These are phyloP conservation scores for Caryocar brasiliense DNA, from an alignment of 441 rosid species.

Conservation along the genomic window DNA sequence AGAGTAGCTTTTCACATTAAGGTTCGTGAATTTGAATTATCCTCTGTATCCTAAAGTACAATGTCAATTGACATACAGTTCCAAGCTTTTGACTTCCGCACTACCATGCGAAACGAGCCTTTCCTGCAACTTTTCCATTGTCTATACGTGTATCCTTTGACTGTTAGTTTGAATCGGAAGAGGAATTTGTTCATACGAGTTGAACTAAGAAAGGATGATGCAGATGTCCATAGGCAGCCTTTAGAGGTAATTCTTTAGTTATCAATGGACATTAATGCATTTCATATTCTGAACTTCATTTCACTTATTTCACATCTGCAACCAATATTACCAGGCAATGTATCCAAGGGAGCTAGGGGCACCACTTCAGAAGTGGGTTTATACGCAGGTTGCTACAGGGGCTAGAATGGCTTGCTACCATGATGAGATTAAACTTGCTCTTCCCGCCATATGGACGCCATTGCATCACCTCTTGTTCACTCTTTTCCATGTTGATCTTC, in stretches of 20 bases:
- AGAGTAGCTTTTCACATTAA: too few relatives aligned
- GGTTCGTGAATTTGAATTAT: not conserved
- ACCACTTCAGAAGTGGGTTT: slow-evolving; percentile 74
- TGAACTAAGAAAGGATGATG: slow-evolving; percentile 91
- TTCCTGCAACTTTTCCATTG: slow-evolving; percentile 95
- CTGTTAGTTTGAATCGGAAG: slow-evolving; percentile 87
- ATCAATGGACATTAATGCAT: slow-evolving; percentile 7
- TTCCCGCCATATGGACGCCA: slow-evolving; percentile 93
- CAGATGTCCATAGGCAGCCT: slow-evolving; percentile 86
- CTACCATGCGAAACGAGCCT: slow-evolving; percentile 90
- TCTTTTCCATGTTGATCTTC: slow-evolving; percentile 95
- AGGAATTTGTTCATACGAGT: slow-evolving; percentile 83
- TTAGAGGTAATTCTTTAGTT: slow-evolving; percentile 58
- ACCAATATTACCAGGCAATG: slow-evolving; percentile 55
- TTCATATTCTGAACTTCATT: slow-evolving; percentile 10
- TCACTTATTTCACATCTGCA: slow-evolving; percentile 18
- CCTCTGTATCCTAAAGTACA: slow-evolving; percentile 6
- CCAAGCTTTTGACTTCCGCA: slow-evolving; percentile 96
- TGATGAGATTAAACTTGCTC: slow-evolving; percentile 88
- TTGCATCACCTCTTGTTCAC: slow-evolving; percentile 92
- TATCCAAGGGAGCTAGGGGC: slow-evolving; percentile 81
- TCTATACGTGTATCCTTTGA: slow-evolving; percentile 80
- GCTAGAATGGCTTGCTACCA: slow-evolving; percentile 87
- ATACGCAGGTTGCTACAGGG: slow-evolving; percentile 89
- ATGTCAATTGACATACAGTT: slow-evolving; percentile 36